Evolutionary conservation across 441 rosid species (phyloP), one percentile per base, ranked within the genome.

Genomic region (Isatis lusitanica): DNA sequence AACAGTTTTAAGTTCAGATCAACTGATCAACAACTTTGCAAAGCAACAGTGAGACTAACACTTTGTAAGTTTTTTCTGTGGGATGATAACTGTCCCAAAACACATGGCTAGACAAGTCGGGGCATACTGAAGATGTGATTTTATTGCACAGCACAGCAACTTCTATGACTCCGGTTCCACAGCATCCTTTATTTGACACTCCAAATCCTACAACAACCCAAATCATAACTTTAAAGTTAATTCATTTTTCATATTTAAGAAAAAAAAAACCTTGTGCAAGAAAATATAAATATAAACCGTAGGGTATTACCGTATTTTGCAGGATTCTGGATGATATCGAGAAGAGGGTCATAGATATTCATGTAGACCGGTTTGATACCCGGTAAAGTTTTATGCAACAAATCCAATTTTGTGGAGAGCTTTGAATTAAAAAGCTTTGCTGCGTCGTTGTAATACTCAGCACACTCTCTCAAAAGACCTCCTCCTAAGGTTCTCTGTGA

Each of bases 41-140:
- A 44, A 73, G 4, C 31, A 84, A 38, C 44, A 47, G 7, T 0
- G 66, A 7, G 40, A 75, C 42, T 6, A 86, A 43, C 4, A 71
- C 38, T 56, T 67, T 80, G 79, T 88, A 90, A 15, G 92, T 70
- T 71, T 71, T 74, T 48, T 90, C 90, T 1, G 92, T 83, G 9
- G 94, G 97, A 74, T 90, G 97, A 60, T 80, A 86, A 76, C 94
- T 86, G 67, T 90, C 92, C 90, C 92, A 90, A 63, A 90, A 90
- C 36, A 90, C 66, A 69, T 83, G 84, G 11, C 55, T 73, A 0
- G 83, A 73, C 28, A 43, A 75, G 44, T 87, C 80, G 1, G 77
- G 2, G 70, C 96, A 88, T 11, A 81, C 80, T 1, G 77, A 31
- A 7, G 83, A 70, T 57, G 76, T 68, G 33, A 74, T 52, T 16